Evolutionary conservation across 495 filamentous ascomycete species (phyloP).

Genomic region (Tuber melanosporum): DNA sequence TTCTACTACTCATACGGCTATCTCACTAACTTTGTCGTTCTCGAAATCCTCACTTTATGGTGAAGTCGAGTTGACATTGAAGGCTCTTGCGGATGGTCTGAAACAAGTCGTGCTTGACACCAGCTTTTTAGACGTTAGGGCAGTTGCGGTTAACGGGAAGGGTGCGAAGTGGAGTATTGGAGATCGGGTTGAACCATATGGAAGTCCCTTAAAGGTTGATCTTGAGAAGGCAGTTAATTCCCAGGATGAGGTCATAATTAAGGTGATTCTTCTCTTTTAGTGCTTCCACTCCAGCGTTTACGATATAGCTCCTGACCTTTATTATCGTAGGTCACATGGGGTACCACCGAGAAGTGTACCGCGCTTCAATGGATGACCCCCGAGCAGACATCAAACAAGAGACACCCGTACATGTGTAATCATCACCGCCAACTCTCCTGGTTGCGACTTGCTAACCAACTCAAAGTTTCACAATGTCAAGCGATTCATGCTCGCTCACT

Average conservation of each 20-base stretch:
- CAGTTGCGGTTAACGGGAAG: constrained; percentile 59
- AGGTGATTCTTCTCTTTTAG: constrained; percentile 9
- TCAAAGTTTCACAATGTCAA: constrained; percentile 81
- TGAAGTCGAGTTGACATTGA: constrained; percentile 65
- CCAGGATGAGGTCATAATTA: constrained; percentile 53
- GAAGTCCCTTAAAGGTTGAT: constrained; percentile 67
- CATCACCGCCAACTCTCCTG: too few species aligned
- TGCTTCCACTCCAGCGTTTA: constrained; percentile 1
- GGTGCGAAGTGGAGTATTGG: constrained; percentile 61
- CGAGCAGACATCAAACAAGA: constrained; percentile 84
- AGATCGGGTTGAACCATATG: constrained; percentile 64
- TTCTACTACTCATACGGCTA: constrained; percentile 69
- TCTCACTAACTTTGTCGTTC: constrained; percentile 76
- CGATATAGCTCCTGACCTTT: not conserved
- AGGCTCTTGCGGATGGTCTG: constrained; percentile 59
- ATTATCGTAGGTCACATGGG: constrained; percentile 48
- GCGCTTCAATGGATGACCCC: constrained; percentile 90
- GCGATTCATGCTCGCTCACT: constrained; percentile 88
- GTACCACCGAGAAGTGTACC: constrained; percentile 79
- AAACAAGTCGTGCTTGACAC: constrained; percentile 81
- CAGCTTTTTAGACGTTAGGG: constrained; percentile 63
- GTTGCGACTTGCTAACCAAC: not conserved
- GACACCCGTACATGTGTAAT: constrained; percentile 84
- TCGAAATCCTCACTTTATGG: constrained; percentile 65
- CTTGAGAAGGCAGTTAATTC: constrained; percentile 58